Base-by-base conservation (phyloP, 352 stramenopile genomes). In the Thalassiosira livingstoniorum region DNA sequence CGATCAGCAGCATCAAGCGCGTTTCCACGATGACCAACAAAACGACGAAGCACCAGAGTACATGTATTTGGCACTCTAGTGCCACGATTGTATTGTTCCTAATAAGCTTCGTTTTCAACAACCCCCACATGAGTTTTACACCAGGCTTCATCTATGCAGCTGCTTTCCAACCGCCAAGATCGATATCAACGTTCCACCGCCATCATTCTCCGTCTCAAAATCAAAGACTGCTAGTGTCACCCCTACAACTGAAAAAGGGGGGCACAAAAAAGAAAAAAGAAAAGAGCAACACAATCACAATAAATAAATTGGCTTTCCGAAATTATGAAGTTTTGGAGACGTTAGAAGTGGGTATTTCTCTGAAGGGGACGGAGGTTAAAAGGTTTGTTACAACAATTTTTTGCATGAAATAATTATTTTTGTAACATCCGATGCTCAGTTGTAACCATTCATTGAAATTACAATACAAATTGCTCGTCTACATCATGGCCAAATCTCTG, bases 321-420 rank as follows among this genome's bases (percentile, higher is more conserved):
- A 86, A 86, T 73, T 86, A 86, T 39, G 80, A 94, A 78, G 80
- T 94, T 45, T 51, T 94, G 21, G 86, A 92, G 58, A 92, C 86
- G 13, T 67, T 92, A 23, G 87, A 94, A 76, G 89, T 87, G 7
- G 89, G 89, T 18, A 84, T 94, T 23, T 87, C 85, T 25, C 70
- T 94, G 13, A 13, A 70, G 54, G 89, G 89, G 31, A 92, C 89
- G 0, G 89, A 94, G 82, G 85, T 94, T 11, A 94, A 94, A 74
- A 82, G 75, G 75, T 82, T 32, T 47, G 75, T 34, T 15, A 47
- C 27, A 67, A n/a, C n/a, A n/a, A n/a, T n/a, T n/a, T n/a, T n/a
- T n/a, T n/a, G n/a, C 18, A 32, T 51, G 34, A 42, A 45, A 23
- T 43, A n/a, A 42, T 4, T 61, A 15, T 23, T 4, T 15, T 65